Base-by-base conservation (phyloP, 2,329 filamentous ascomycete species). In the Hypoxylon sp. region DNA sequence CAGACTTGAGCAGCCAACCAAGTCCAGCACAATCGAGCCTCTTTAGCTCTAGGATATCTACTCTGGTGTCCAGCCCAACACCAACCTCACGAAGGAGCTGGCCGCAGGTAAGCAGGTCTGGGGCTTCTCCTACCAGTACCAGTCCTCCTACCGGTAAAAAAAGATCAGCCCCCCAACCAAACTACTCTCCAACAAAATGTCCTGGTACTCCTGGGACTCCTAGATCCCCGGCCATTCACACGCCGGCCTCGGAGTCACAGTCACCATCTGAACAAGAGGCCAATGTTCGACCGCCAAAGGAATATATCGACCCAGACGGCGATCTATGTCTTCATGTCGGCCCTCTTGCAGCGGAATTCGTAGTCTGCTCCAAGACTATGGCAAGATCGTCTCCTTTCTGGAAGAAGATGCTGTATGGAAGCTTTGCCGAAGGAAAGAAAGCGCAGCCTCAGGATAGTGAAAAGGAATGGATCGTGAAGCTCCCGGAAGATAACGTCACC, bases 291-390 rank as follows among this genome's bases (percentile, higher is more conserved):
- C 61, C 53, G 12, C 34, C 63, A 5, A 66, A 61, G 46, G 32
- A 19, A 23, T 63, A 52, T 16, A 46, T 67, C 14, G 68, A 67
- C 32, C 48, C 45, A 2, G 43, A 63, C 19, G 68, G 68, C 12
- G 69, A 71, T 30, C 43, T 71, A 27, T 62, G 59, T 19, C 62
- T 71, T 6, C 21, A 55, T 2, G 67, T 71, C 1, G 69, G 67
- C 2, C 48, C 48, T 5, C 25, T 57, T 1, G 23, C 52, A 9
- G 48, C 55, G 16, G 58, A 66, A 21, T 70, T 70, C 19, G 23
- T 68, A 23, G 69, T 71, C 1, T 63, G 62, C 23, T 71, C 67
- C 5, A 68, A 55, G 41, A 37, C 64, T 12, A 23, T 71, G 52
- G 56, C 59, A 3, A 32, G 67, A 16, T 61, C 64, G 5, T 68